phyloP scores from a whole-genome alignment of 805 yeast species.

The Starmerella scarabaei region DNA sequence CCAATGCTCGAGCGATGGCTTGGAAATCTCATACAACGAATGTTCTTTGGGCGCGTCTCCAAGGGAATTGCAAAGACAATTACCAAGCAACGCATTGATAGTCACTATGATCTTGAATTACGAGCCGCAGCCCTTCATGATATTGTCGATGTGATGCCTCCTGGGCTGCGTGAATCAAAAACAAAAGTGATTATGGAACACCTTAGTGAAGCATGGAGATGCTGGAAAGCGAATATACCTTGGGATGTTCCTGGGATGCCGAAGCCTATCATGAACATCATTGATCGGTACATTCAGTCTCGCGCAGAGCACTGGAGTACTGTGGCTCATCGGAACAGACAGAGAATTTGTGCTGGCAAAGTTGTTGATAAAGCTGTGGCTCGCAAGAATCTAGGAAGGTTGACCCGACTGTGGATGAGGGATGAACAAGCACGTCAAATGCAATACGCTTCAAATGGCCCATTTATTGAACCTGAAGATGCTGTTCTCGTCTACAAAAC shows the following conservation, averaged over 20 bases:
- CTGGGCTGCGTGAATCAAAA: conserved; percentile 75
- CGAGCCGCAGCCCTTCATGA: conserved; percentile 93
- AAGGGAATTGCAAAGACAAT: conserved; percentile 87
- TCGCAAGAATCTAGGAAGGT: conserved; percentile 80
- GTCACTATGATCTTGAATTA: conserved; percentile 84
- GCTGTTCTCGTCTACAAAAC: conserved; percentile 79
- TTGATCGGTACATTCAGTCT: conserved; percentile 79
- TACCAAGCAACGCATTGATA: conserved; percentile 90
- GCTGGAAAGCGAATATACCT: conserved; percentile 98
- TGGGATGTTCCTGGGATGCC: conserved; percentile 98
- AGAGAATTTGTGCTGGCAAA: conserved; percentile 75
- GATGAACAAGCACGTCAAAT: conserved; percentile 83
- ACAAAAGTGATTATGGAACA: conserved; percentile 84
- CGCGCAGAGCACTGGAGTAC: conserved; percentile 96
- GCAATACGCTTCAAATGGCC: conserved; percentile 70
- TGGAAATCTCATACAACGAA: conserved; percentile 79
- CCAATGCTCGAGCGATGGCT: conserved; percentile 92
- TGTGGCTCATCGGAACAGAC: conserved; percentile 85
- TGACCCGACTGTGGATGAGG: conserved; percentile 85
- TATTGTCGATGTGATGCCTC: conserved; percentile 93
- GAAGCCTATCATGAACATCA: conserved; percentile 71
- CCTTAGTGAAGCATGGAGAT: conserved; percentile 95
- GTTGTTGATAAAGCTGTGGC: conserved; percentile 91
- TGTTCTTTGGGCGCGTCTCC: conserved; percentile 87
- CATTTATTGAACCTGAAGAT: conserved; percentile 70